A percentile compares a stretch with the other conserved stretches of the same genome.
These are phyloP conservation scores for Diutina scorzettiae DNA, from an alignment of 1,139 yeast genomes.

Conservation along the genomic window DNA sequence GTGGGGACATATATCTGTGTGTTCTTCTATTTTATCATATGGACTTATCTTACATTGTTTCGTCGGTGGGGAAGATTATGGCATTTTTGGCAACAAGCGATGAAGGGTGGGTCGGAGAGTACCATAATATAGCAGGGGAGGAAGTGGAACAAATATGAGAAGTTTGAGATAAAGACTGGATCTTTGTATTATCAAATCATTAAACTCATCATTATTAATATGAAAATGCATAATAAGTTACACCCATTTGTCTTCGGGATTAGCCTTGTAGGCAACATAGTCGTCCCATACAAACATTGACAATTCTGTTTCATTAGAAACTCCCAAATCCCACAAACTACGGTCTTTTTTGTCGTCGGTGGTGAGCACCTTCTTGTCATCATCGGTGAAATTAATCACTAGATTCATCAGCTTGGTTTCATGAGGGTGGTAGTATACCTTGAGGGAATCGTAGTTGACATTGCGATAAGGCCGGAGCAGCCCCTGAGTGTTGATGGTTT, in stretches of 20 bases:
- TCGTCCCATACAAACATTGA: constrained; percentile 61
- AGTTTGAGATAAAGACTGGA: too few relatives aligned
- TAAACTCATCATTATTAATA: too few relatives aligned
- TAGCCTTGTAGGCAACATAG: constrained; percentile 55
- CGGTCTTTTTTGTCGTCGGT: constrained; percentile 25
- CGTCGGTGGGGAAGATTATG: constrained; percentile 3
- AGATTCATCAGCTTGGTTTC: constrained; percentile 89
- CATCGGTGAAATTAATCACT: constrained; percentile 80
- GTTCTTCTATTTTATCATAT: background rate
- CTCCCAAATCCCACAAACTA: constrained; percentile 52
- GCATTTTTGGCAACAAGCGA: background rate
- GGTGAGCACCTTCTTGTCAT: constrained; percentile 52
- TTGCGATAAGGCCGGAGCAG: constrained; percentile 73
- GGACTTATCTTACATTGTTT: background rate
- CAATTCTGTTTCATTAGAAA: constrained; percentile 85
- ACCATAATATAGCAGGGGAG: background rate
- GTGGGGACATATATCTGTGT: background rate
- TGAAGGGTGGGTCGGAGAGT: background rate
- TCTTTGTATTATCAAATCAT: too few relatives aligned
- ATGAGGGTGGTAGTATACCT: constrained; percentile 89
- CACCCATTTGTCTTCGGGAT: constrained; percentile 86
- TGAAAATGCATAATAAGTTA: background rate
- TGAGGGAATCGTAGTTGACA: constrained; percentile 64
- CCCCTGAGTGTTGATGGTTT: constrained; percentile 51
- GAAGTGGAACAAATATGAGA: too few relatives aligned